Conservation (phyloP, 129 eudicot species). For the Helichrysum umbraculigerum region DNA sequence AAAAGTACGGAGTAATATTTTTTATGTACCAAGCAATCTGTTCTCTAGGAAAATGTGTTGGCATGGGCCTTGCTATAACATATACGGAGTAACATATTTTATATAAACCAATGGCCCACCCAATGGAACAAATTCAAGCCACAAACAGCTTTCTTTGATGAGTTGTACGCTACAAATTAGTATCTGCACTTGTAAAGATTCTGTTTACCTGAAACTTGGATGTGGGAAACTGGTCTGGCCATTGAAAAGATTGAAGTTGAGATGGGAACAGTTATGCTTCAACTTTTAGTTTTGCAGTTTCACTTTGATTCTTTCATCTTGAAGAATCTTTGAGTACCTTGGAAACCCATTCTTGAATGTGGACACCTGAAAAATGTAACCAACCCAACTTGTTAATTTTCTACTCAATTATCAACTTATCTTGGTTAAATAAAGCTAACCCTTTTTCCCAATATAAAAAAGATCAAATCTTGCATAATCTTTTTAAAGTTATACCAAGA, state of each 20-base stretch:
- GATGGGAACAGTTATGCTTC: slow-evolving; percentile 22
- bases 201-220: slow-evolving; percentile 62
- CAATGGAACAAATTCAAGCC: slow-evolving; percentile 16
- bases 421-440: slow-evolving; percentile 20
- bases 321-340: slow-evolving; percentile 65
- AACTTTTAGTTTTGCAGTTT: slow-evolving; percentile 40
- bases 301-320: slow-evolving; percentile 67
- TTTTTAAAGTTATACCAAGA: slow-evolving; percentile 19
- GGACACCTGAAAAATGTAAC: slow-evolving; percentile 51
- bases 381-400: slow-evolving; percentile 13
- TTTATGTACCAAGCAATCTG: slow-evolving; percentile 38
- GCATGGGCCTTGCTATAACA: slow-evolving; percentile 27
- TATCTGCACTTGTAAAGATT: slow-evolving; percentile 16
- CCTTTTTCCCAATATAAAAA: slow-evolving; percentile 13
- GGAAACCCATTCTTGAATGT: slow-evolving; percentile 79
- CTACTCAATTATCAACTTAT: not conserved
- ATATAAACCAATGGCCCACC: slow-evolving; percentile 7
- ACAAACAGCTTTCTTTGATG: slow-evolving; percentile 17
- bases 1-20: slow-evolving; percentile 29
- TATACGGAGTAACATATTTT: not conserved
- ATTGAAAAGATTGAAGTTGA: slow-evolving; percentile 42
- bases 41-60: slow-evolving; percentile 34
- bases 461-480: slow-evolving; percentile 34
- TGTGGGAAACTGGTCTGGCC: slow-evolving; percentile 45
- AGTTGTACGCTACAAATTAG: slow-evolving; percentile 26